Evolutionary conservation across 2,329 filamentous ascomycete genomes (phyloP), one percentile per base, ranked within the genome.

Genomic region (Coniochaeta pulveracea): DNA sequence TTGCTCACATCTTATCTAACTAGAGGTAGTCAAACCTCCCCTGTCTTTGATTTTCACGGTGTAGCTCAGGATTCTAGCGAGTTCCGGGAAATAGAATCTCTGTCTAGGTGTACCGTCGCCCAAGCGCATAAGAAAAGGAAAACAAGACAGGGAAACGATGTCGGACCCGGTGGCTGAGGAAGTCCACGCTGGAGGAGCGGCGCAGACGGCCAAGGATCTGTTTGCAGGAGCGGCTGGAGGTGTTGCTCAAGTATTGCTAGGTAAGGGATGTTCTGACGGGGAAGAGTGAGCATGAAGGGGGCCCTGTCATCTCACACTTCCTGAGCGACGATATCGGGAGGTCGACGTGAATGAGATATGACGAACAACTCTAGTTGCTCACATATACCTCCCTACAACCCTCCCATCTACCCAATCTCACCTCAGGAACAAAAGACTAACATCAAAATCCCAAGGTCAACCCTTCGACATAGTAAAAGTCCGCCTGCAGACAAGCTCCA

Each of bases 381-480:
- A 32, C 26, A 25, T 19, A 16, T 33, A 8, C 10, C 17, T 15
- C 19, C 7, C 26, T 16, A 16, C 17, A 9, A 14, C 14, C 7
- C 15, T 14, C 16, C 9, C 17, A n/a, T 34, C 17, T 33, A 26
- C 23, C 16, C 8, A 5, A 38, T 17, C n/a, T n/a, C n/a, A n/a
- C n/a, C n/a, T n/a, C n/a, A n/a, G n/a, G n/a, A n/a, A n/a, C n/a
- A n/a, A n/a, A n/a, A n/a, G n/a, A 27, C 32, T 27, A 19, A 34
- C 24, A 26, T 6, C 17, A 26, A 14, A 15, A 24, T 19, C 15
- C 19, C 12, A 49, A 80, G 75, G 76, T 50, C 76, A 80, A 56
- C 76, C 75, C 38, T 80, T 80, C 54, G 89, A 95, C 66, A 96
- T 95, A 43, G 80, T 98, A 64, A 98, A 98, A 64, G 91, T 98